These are phyloP conservation scores for Plasmodium inui DNA, from an alignment of 169 alveolate genomes.

Conservation along the genomic window DNA sequence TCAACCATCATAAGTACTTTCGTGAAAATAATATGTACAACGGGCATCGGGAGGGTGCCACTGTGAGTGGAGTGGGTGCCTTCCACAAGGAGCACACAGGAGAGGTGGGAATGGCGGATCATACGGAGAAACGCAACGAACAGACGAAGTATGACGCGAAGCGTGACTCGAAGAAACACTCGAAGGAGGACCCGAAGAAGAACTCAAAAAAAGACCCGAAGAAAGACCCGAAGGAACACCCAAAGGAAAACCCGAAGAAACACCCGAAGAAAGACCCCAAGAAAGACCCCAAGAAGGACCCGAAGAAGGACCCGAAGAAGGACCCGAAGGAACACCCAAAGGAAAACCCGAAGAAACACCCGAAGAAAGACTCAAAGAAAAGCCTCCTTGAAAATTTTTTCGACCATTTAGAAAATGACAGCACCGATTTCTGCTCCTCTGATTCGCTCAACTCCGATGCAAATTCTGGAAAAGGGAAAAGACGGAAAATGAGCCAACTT, in stretches of 20 bases:
- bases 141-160: neutral
- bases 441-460: constrained; percentile 23
- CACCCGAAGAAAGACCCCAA: too few species aligned
- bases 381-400: constrained; percentile 3
- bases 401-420: constrained; percentile 14
- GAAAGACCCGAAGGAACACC: too few species aligned
- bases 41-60: neutral
- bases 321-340: neutral
- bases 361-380: neutral
- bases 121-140: neutral
- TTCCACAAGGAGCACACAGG: neutral
- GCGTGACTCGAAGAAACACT: too few species aligned
- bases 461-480: neutral
- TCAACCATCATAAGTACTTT: constrained; percentile 62
- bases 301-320: neutral
- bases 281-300: too few species aligned
- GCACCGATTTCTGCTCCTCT: neutral
- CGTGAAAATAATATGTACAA: constrained; percentile 4
- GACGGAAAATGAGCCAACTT: neutral
- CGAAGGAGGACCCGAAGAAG: too few species aligned
- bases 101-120: neutral
- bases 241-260: too few species aligned
- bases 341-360: too few species aligned
- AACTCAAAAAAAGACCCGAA: too few species aligned
- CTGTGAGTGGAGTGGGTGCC: too few species aligned